A percentile compares a stretch with the other conserved stretches of the same genome.
phyloP scores from a whole-genome alignment of 1,139 yeast species.

The Candida smagusa region DNA sequence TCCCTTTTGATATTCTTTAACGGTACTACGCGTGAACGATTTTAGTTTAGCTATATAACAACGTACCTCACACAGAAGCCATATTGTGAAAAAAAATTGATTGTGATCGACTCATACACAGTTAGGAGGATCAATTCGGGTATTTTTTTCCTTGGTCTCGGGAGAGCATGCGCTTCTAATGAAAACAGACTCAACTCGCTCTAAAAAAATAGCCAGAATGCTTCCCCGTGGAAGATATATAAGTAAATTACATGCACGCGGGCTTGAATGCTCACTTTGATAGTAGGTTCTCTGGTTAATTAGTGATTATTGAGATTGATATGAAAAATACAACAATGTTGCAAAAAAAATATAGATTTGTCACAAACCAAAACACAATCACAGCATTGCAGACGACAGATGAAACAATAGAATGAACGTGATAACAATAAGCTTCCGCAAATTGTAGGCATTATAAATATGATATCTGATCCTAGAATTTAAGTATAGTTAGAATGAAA shows the following conservation, averaged over 20 bases:
- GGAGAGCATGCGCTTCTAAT: background rate
- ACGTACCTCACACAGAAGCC: too few relatives aligned
- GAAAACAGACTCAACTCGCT: background rate
- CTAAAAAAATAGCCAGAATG: background rate
- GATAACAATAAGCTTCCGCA: background rate
- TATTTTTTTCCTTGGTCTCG: background rate
- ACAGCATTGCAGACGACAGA: background rate
- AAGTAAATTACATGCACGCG: background rate
- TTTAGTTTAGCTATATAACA: too few relatives aligned
- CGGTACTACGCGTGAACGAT: too few relatives aligned
- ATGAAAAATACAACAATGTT: background rate
- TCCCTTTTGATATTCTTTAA: too few relatives aligned
- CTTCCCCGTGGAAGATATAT: background rate
- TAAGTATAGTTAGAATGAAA: background rate
- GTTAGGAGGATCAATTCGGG: too few relatives aligned
- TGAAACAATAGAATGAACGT: background rate
- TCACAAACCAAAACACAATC: background rate
- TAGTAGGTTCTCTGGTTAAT: background rate
- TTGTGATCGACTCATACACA: too few relatives aligned
- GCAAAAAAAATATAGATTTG: background rate
- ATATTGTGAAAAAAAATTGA: too few relatives aligned
- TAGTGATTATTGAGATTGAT: background rate
- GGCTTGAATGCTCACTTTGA: background rate
- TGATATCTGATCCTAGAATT: background rate
- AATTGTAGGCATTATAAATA: background rate